Base-by-base conservation (phyloP, 1,139 yeast species). In the Keqinozyma sinolaborantium region DNA sequence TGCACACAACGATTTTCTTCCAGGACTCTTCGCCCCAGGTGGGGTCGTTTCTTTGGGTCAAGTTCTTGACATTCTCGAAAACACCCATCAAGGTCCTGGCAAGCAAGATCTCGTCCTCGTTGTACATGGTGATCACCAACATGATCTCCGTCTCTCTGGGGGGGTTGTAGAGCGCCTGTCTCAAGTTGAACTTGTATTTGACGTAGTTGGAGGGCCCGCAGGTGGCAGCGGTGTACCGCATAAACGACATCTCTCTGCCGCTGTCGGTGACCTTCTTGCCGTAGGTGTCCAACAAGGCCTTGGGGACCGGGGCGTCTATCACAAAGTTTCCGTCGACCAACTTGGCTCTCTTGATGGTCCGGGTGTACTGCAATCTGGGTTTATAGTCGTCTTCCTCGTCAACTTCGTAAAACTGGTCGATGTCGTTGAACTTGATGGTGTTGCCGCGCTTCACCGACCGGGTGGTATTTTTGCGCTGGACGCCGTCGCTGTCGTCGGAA, bases 201-300 rank as follows among this genome's bases (percentile, higher is more conserved):
- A 55, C 59, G 47, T 79, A 84, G 38, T 79, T 77, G 5, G 77
- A 67, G 0, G 95, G 92, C 32, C 86, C 87, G 51, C 88, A 79
- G 2, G 95, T 84, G 28, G 83, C 85, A 0, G 90, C 95, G 20
- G 86, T 79, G 58, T 84, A 84, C 42, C 95, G 65, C 83, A 84
- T 76, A 42, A 78, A 80, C 6, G 83, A 63, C 66, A 83, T 83
- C 56, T 84, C 95, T 35, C 87, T 66, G 14, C 67, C 65, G 26
- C 60, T 54, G 25, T 71, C 70, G 9, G 69, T 63, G 39, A 73
- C 61, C 51, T 48, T 64, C 49, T 69, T 60, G 38, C 73, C 63
- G 48, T 76, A 77, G 31, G 77, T 77, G 32, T 66, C 69, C 25
- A 80, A 58, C 28, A 83, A 65, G 25, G 77, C 66, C 32, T 70